Base-by-base conservation (phyloP, 345 rosid species). In the Luvunga scandens region DNA sequence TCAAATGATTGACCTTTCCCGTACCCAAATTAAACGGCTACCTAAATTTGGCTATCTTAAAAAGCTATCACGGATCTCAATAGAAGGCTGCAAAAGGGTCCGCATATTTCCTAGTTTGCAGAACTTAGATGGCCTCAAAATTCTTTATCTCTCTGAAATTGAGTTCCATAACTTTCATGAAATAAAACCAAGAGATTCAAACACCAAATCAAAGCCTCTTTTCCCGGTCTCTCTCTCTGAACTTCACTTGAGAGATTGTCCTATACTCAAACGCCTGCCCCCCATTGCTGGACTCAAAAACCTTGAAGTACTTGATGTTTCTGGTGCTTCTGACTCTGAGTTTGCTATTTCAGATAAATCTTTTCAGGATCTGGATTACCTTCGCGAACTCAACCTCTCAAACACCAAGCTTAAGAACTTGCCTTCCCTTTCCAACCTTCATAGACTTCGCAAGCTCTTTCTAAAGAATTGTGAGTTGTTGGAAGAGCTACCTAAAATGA, bases 301-400 rank as follows among this genome's bases (percentile, higher is more conserved):
- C 28, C 90, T 91, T 0, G 77, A 88, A 78, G 74, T 73, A 55
- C 86, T 91, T 71, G 92, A 91, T 76, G 88, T 88, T 78, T 89
- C 93, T 0, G 60, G 82, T 38, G 69, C 80, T 64, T 25, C 69
- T 16, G 56, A 9, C 9, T 70, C 84, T 72, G 1, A 39, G 57
- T 53, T 53, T 0, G 16, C n/a, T 7, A 57, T 84, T 2, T 33
- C 66, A 18, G 88, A 78, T 7, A 24, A 75, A 45, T 88, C 87
- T 72, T 86, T 53, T 18, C 22, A 64, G 16, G 24, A 73, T 24
- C 78, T 87, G 73, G 55, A 0, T 4, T 79, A 68, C 61, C 88
- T 89, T 48, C 69, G 53, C 4, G 34, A 28, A n/a, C 83, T 91
- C 14, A 65, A 87, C 68, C 86, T 89, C 34, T 85, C 88, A n/a